A percentile compares a stretch with the other conserved stretches of the same genome.
phyloP scores from a whole-genome alignment of 2,329 filamentous ascomycete species.

The Trichoderma guizhouense region DNA sequence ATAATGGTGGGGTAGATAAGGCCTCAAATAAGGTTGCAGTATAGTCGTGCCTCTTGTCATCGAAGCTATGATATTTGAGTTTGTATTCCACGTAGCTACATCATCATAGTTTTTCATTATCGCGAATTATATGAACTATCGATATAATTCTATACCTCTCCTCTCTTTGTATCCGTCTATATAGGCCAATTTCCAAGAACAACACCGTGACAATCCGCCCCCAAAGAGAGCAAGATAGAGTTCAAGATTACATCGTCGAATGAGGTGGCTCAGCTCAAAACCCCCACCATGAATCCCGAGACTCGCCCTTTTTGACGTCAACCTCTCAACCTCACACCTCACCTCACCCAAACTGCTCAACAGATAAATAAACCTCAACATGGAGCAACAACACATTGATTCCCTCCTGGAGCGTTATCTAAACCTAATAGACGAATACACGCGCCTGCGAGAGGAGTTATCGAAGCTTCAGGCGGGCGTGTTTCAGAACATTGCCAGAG shows the following conservation, averaged over 20 bases:
- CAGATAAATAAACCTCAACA: not conserved
- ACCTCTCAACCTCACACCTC: not conserved
- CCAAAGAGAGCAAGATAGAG: not conserved
- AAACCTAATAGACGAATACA: conserved; percentile 63
- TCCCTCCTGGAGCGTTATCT: conserved; percentile 64
- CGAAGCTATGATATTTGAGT: not conserved
- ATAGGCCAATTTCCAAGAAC: not conserved
- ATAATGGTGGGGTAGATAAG: not conserved
- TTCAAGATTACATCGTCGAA: not conserved
- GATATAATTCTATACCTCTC: not conserved
- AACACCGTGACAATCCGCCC: not conserved
- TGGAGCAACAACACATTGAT: conserved; percentile 50
- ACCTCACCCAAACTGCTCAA: not conserved
- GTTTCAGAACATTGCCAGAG: conserved; percentile 63
- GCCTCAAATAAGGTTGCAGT: not conserved
- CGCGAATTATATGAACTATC: not conserved
- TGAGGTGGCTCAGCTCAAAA: not conserved
- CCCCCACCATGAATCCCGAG: not conserved
- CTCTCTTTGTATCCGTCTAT: not conserved
- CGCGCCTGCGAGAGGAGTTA: conserved; percentile 53
- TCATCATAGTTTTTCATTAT: not conserved
- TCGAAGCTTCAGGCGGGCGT: conserved; percentile 52
- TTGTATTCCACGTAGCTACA: not conserved
- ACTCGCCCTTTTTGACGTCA: conserved; percentile 3
- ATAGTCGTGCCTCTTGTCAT: not conserved